phyloP scores from a whole-genome alignment of 2,329 filamentous ascomycete genomes.

The Aspergillus tamarii region DNA sequence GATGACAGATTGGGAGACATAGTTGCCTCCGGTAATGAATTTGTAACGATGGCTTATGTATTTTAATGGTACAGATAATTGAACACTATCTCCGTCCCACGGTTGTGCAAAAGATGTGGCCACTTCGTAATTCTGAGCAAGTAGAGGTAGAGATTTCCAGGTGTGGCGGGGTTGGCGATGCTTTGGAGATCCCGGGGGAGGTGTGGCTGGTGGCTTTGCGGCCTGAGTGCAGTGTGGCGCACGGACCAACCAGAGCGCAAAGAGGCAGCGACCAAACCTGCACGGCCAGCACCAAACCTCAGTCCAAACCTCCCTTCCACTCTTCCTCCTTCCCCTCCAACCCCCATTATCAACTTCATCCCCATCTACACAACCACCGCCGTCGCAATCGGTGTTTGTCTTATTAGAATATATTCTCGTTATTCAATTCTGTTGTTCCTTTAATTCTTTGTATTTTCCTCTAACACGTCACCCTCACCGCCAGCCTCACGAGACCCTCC shows the following conservation, averaged over 20 bases:
- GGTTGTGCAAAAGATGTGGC: background rate
- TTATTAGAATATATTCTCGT: slow-evolving; percentile 21
- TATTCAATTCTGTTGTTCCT: slow-evolving; percentile 12
- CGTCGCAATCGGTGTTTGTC: slow-evolving; percentile 1
- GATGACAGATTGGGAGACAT: background rate
- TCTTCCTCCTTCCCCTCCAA: slow-evolving; percentile 7
- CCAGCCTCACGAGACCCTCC: slow-evolving; percentile 40
- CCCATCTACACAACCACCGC: slow-evolving; percentile 6
- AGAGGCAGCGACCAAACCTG: slow-evolving; percentile 13
- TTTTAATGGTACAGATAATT: background rate
- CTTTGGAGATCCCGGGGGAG: slow-evolving; percentile 3
- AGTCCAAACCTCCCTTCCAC: slow-evolving; percentile 7
- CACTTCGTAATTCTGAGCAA: background rate
- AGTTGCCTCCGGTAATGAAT: background rate
- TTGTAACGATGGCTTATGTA: background rate
- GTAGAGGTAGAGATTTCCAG: background rate
- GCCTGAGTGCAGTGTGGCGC: slow-evolving; percentile 22
- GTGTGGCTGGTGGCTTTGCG: background rate
- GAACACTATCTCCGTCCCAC: background rate
- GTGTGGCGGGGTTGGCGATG: slow-evolving; percentile 6
- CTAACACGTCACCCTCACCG: slow-evolving; percentile 13
- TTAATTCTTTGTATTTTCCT: slow-evolving; percentile 12
- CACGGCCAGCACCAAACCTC: slow-evolving; percentile 18
- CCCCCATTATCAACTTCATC: slow-evolving; percentile 17
- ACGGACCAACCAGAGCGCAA: slow-evolving; percentile 17